Evolutionary conservation across 768 basidiomycete species (phyloP), one percentile per base, ranked within the genome.

Genomic region (Arthromyces matolae): DNA sequence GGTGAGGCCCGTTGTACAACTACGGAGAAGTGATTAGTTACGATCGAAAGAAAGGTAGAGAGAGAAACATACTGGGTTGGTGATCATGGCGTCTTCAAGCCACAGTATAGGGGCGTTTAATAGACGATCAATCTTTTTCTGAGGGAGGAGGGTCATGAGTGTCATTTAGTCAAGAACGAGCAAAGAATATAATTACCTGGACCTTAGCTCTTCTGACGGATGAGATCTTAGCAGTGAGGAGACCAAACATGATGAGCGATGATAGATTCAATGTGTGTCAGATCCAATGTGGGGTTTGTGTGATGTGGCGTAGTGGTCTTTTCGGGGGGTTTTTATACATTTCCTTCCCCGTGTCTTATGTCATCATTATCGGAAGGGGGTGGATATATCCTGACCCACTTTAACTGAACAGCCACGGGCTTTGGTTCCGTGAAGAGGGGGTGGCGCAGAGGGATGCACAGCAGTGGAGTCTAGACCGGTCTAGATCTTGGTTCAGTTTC

Each of bases 101-200:
- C 8, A 13, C 7, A 49, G 12, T n/a, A 41, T 49, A 29, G 47
- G 47, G 7, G 33, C 42, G n/a, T 28, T 42, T 1, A 42, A 12
- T 1, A 42, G n/a, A 5, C 22, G 14, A 41, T 31, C 47, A 41
- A 49, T 41, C 27, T 20, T 49, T 29, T 32, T 41, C 41, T 49
- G 9, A 9, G 23, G 41, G 18, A 49, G 41, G 23, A 31, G 12
- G 14, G 20, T 5, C 18, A 18, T 5, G 5, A 8, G 6, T n/a
- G n/a, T n/a, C n/a, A n/a, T n/a, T n/a, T n/a, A n/a, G n/a, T n/a
- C n/a, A 12, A 3, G 8, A 14, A 10, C 20, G 7, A 20, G 4
- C 3, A 24, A 35, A n/a, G 37, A 24, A 36, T 1, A 49, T 8
- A 28, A 13, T 10, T 49, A 49, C 47, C 47, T 36, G 31, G 4